Evolutionary conservation across 1,284 basidiomycete genomes (phyloP), one percentile per base, ranked within the genome.

Genomic region (Fistulinella staudtii): DNA sequence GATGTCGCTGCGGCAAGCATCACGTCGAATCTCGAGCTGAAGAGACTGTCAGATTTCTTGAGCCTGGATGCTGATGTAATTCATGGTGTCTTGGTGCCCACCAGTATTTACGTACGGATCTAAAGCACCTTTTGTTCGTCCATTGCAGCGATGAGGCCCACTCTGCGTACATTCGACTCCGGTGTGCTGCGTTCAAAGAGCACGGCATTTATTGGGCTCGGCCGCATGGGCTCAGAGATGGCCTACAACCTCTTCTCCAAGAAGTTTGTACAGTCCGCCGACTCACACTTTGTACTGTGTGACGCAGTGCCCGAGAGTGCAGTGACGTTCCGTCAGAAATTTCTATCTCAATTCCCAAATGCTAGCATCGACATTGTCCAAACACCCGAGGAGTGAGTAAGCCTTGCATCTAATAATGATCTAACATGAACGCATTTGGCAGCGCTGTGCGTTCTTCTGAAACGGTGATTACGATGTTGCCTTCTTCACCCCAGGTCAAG

Each of bases 1-100:
- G 89, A 93, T 6, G 88, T 86, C 13, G 93, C 93, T 23, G 87
- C 93, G 11, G 93, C 90, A 53, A 97, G 75, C 84, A 93, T 89
- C 49, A 36, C 51, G 45, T 5, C 49, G 7, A n/a, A n/a, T n/a
- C n/a, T n/a, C n/a, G n/a, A n/a, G n/a, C n/a, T n/a, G n/a, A n/a
- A n/a, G n/a, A 28, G 17, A 23, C n/a, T 25, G 24, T 6, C 24
- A 25, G 24, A 25, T 25, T 25, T 25, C n/a, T n/a, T n/a, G n/a
- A 25, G 24, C 24, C 24, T 15, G 23, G n/a, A 11, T 33, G 46
- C 53, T 54, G 46, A 58, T 40, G 54, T 61, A 57, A 57, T 42
- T 22, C 2, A 22, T 29, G n/a, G n/a, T n/a, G n/a, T n/a, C n/a
- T n/a, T n/a, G n/a, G n/a, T n/a, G n/a, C n/a, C n/a, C n/a, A n/a